A percentile compares a stretch with the other conserved stretches of the same genome.
These are phyloP conservation scores for Lycium ferocissimum DNA, from an alignment of 257 asterid species.

Conservation along the genomic window DNA sequence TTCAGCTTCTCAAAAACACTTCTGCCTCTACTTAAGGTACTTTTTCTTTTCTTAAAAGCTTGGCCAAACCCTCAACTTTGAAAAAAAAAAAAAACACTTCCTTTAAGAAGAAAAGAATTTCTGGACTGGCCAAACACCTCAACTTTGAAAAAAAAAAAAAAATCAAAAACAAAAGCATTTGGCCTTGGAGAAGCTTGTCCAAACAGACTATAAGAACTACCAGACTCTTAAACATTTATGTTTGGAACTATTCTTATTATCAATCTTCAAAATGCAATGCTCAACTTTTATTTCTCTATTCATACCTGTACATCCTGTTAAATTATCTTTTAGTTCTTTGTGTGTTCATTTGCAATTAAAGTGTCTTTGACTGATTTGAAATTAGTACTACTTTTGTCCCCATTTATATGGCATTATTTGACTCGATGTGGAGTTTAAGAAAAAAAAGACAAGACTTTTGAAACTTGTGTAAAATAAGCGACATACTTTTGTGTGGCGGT, in stretches of 20 bases:
- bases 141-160: too few relatives aligned
- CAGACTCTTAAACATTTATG: too few relatives aligned
- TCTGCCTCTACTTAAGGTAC: too few relatives aligned
- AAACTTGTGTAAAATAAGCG: neutral
- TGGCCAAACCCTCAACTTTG: too few relatives aligned
- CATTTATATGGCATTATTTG: neutral
- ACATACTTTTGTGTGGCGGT: neutral
- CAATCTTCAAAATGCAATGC: neutral
- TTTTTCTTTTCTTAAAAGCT: too few relatives aligned
- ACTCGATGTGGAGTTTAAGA: neutral
- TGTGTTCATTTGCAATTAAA: neutral
- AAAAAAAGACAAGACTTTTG: neutral
- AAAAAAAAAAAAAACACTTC: too few relatives aligned
- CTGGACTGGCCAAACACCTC: too few relatives aligned
- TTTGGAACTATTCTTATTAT: neutral
- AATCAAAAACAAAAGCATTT: too few relatives aligned
- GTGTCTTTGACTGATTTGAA: neutral
- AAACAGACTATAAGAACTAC: too few relatives aligned
- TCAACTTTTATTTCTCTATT: neutral
- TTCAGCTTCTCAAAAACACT: too few relatives aligned
- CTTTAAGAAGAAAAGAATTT: too few relatives aligned
- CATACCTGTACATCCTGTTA: neutral
- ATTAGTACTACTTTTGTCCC: neutral
- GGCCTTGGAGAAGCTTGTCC: too few relatives aligned
- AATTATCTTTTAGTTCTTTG: conserved; percentile 10